A percentile compares a stretch with the other conserved stretches of the same genome.
These are phyloP conservation scores for Medicago lupulina DNA, from an alignment of 306 rosid genomes.

Conservation along the genomic window DNA sequence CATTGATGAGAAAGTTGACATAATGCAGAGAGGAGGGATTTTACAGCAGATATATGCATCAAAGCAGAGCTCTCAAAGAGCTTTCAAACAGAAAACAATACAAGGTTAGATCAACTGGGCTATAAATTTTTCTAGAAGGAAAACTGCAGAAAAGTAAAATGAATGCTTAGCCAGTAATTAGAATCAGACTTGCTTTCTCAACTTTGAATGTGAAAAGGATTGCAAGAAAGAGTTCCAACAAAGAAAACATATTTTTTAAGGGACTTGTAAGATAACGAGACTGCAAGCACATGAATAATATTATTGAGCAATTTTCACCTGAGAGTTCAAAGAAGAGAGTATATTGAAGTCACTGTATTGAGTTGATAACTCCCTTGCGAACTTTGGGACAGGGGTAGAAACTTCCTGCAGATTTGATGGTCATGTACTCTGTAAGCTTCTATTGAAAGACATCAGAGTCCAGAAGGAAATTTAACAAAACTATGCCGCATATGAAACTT, in stretches of 20 bases:
- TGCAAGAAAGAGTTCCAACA: conserved; percentile 6
- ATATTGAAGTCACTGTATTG: conserved; percentile 93
- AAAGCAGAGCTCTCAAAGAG: conserved; percentile 96
- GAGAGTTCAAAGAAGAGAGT: conserved; percentile 96
- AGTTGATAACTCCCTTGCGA: conserved; percentile 77
- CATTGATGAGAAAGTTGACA: conserved; percentile 90
- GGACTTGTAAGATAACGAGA: conserved; percentile 32
- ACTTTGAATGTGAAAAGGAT: conserved; percentile 14
- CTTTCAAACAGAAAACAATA: conserved; percentile 56
- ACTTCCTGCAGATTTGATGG: conserved; percentile 73
- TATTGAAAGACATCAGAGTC: conserved; percentile 15
- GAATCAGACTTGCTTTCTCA: conserved; percentile 22
- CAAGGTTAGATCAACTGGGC: conserved; percentile 47
- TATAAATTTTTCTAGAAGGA: conserved; percentile 16
- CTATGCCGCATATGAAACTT: conserved; percentile 18
- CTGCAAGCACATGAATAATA: conserved; percentile 18
- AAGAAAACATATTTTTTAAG: conserved; percentile 31
- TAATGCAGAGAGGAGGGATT: conserved; percentile 91
- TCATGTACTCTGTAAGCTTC: conserved; percentile 40
- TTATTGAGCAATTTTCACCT: conserved; percentile 56
- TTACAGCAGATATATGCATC: conserved; percentile 90
- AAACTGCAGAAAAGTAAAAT: conserved; percentile 22
- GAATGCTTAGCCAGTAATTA: conserved; percentile 13
- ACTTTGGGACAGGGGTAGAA: conserved; percentile 81
- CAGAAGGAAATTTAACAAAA: conserved; percentile 30